Evolutionary conservation across 768 basidiomycete species (phyloP).

Genomic region (Xerocomellus amylosporus): DNA sequence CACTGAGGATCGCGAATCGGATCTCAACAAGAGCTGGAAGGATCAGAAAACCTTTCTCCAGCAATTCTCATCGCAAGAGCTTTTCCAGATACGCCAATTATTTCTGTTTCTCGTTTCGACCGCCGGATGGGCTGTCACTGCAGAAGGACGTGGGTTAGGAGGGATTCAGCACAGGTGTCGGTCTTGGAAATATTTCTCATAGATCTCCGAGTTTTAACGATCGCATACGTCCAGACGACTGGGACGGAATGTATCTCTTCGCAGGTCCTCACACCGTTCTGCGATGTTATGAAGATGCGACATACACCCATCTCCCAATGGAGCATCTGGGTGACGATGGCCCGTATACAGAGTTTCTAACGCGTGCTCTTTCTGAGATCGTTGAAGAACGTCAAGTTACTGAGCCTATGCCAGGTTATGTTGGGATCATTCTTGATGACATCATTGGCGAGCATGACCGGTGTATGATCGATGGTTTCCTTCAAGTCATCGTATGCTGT

Average conservation of each 20-base stretch:
- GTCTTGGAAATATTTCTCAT: not conserved
- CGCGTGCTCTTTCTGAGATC: not conserved
- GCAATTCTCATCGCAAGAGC: constrained; percentile 1
- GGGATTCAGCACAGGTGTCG: not conserved
- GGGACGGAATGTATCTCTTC: constrained; percentile 4
- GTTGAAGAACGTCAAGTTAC: not conserved
- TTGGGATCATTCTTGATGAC: constrained; percentile 4
- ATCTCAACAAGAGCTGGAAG: not conserved
- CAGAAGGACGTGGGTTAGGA: not conserved
- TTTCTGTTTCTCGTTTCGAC: not conserved
- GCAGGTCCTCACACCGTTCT: constrained; percentile 9
- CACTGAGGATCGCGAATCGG: too few relatives aligned
- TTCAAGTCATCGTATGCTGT: not conserved
- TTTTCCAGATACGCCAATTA: not conserved
- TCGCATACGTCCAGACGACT: not conserved
- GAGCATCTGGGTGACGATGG: not conserved
- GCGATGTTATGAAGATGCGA: constrained; percentile 3
- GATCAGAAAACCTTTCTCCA: not conserved
- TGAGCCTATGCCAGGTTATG: not conserved
- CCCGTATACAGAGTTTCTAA: not conserved
- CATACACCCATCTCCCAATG: not conserved
- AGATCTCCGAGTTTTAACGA: not conserved
- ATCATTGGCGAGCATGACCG: not conserved
- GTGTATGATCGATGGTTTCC: not conserved
- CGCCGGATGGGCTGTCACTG: not conserved